Conservation (phyloP, 1,139 yeast species). For the Blastobotrys indianensis region DNA sequence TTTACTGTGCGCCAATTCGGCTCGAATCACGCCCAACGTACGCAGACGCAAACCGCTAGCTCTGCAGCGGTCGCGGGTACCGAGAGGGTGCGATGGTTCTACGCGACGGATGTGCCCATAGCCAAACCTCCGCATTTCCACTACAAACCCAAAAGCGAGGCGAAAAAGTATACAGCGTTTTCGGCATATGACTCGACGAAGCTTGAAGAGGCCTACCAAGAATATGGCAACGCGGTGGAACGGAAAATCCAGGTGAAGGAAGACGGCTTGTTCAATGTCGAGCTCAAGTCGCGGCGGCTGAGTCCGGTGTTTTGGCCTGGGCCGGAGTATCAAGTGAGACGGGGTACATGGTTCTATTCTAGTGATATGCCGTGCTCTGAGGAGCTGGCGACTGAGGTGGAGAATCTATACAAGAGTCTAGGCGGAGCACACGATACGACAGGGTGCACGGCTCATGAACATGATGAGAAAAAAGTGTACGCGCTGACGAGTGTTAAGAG, state of each 20-base stretch:
- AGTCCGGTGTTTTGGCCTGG: slow-evolving; percentile 87
- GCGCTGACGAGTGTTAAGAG: slow-evolving; percentile 5
- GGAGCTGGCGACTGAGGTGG: slow-evolving; percentile 52
- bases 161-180: slow-evolving; percentile 67
- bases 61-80: background rate
- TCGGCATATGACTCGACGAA: slow-evolving; percentile 54
- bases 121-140: slow-evolving; percentile 57
- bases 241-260: slow-evolving; percentile 60
- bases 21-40: background rate
- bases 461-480: slow-evolving; percentile 7
- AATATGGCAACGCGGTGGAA: background rate
- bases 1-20: background rate
- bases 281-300: slow-evolving; percentile 48
- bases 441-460: background rate
- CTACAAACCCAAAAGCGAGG: slow-evolving; percentile 29
- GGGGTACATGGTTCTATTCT: slow-evolving; percentile 78
- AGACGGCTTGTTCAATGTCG: slow-evolving; percentile 71
- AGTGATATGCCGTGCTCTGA: slow-evolving; percentile 48
- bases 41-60: background rate
- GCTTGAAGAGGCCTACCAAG: slow-evolving; percentile 46
- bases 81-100: slow-evolving; percentile 50
- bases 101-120: slow-evolving; percentile 73
- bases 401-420: slow-evolving; percentile 43
- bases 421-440: slow-evolving; percentile 4
- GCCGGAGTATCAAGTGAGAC: slow-evolving; percentile 71